Evolutionary conservation across 2,329 filamentous ascomycete genomes (phyloP), one percentile per base, ranked within the genome.

Genomic region (Sporothrix humicola): DNA sequence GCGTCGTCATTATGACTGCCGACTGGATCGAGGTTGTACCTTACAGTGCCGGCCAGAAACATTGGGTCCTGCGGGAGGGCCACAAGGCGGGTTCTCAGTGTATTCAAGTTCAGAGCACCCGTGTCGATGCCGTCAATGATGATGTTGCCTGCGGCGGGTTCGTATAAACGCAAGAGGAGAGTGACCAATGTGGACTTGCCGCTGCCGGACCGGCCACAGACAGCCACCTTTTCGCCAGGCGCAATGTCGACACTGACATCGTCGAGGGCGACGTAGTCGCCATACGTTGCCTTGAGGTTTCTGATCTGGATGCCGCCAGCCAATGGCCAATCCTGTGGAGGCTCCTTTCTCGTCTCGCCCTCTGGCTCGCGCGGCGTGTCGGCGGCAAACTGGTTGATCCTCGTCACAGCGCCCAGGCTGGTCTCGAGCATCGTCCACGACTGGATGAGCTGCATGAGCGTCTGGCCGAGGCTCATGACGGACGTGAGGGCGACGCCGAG

Each of bases 21-120:
- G 54, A 90, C 89, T 0, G 91, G 89, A 79, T 93, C 91, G 15
- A 93, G 85, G 77, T 93, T 88, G 15, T 84, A 85, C 65, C 81
- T 80, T 12, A 88, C 83, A 12, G 76, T 77, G 56, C 79, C 79
- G 73, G 76, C 77, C 74, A 81, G 79, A 1, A 84, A 79, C 5
- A 82, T 79, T 0, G 82, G 80, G 69, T 84, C 82, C 72, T 84
- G 82, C 0, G 82, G 82, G 56, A 84, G 82, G 70, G 83, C 79
- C 5, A 80, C 82, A 48, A 84, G 78, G n/a, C 78, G 79, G 48
- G 78, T 78, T 12, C 82, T 81, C 6, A 83, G 80, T 2, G 78
- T 77, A 31, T 79, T 78, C 9, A 80, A n/a, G n/a, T n/a, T n/a
- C n/a, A 84, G 78, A 2, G 65, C 72, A 6, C 74, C 77, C 48